These are phyloP conservation scores for Plantago elongata DNA, from an alignment of 257 asterid genomes.

Conservation along the genomic window DNA sequence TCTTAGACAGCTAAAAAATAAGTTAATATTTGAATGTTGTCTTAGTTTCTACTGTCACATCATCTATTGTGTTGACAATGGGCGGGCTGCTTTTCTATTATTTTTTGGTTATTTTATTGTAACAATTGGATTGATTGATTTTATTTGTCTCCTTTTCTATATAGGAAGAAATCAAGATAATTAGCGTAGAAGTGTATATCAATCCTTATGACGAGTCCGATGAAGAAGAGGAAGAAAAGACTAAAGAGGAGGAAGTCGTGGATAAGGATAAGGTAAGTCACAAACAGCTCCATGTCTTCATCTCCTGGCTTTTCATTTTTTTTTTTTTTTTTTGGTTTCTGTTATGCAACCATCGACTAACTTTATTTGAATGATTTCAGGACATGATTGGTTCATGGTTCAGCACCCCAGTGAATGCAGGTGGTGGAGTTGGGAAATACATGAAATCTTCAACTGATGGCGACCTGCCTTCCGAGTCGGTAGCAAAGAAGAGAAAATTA, in stretches of 20 bases:
- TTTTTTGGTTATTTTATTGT: background rate
- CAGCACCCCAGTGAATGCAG: conserved; percentile 71
- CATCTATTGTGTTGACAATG: background rate
- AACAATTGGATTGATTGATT: background rate
- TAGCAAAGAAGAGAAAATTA: conserved; percentile 63
- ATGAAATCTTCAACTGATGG: conserved; percentile 41
- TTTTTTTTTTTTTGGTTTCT: conserved; percentile 4
- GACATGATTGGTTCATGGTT: conserved; percentile 93
- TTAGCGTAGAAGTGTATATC: conserved; percentile 59
- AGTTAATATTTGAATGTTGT: no score
- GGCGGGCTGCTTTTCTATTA: no score
- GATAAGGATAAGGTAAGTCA: conserved; percentile 71
- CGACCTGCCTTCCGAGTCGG: conserved; percentile 37
- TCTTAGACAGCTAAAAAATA: no score
- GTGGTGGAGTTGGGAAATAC: conserved; percentile 81
- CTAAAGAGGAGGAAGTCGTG: conserved; percentile 41
- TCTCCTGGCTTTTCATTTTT: conserved; percentile 1
- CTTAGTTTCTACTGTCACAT: background rate
- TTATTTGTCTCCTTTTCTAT: conserved; percentile 18
- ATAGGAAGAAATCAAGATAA: conserved; percentile 91
- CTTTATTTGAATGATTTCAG: conserved; percentile 34
- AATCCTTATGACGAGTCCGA: conserved; percentile 82
- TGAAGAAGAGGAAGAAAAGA: conserved; percentile 67
- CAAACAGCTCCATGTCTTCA: conserved; percentile 12
- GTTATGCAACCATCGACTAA: conserved; percentile 2